Evolutionary conservation across 208 protist genomes (phyloP).

Genomic region (Sergeia podlipaevii): DNA sequence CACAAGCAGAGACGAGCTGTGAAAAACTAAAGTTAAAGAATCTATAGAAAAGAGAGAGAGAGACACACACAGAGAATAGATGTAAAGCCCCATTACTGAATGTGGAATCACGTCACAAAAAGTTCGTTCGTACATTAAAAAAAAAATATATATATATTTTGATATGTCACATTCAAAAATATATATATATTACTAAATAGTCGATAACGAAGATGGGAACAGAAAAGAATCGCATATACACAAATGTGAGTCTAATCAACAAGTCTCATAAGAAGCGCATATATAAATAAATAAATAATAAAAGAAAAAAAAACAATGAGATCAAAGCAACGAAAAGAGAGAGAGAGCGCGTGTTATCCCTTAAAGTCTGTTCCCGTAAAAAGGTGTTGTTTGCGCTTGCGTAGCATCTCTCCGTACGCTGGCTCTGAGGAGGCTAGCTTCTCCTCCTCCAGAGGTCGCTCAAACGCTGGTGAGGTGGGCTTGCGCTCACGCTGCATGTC

Average conservation of each 20-base stretch:
- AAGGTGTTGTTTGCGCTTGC: constrained; percentile 35
- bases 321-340: constrained; percentile 10
- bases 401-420: constrained; percentile 54
- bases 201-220: too few relatives aligned
- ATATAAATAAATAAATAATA: constrained; percentile 4
- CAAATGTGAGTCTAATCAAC: too few relatives aligned
- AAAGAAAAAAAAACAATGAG: constrained; percentile 12
- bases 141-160: too few relatives aligned
- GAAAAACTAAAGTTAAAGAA: background rate
- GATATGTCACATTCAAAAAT: too few relatives aligned
- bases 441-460: constrained; percentile 35
- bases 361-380: constrained; percentile 18
- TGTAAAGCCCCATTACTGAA: too few relatives aligned
- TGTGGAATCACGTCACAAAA: too few relatives aligned
- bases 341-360: background rate
- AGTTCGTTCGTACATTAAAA: too few relatives aligned
- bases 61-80: too few relatives aligned
- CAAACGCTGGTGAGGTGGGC: constrained; percentile 51
- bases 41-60: constrained; percentile 3
- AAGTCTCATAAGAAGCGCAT: background rate
- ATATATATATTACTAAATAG: too few relatives aligned
- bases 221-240: too few relatives aligned
- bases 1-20: too few relatives aligned
- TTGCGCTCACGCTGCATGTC: constrained; percentile 61
- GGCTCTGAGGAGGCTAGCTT: constrained; percentile 26